Evolutionary conservation across 1,284 basidiomycete genomes (phyloP).

Genomic region (Cutaneotrichosporon dermatis): DNA sequence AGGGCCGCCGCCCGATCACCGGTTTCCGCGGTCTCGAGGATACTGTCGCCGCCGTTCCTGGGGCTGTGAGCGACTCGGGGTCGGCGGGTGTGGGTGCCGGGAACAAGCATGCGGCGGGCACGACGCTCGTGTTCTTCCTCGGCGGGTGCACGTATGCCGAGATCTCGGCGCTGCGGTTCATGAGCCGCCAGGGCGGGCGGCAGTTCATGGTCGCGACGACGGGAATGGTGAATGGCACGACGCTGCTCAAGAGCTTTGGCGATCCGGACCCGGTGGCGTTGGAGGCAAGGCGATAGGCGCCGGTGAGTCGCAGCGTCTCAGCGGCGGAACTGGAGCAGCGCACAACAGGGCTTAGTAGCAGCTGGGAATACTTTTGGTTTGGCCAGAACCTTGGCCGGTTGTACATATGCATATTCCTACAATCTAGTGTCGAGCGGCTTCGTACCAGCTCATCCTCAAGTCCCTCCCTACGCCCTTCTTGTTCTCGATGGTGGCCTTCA

Average conservation of each 20-base stretch:
- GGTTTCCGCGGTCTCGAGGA: conserved; percentile 99
- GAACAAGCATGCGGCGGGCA: conserved; percentile 45
- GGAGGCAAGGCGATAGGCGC: not conserved
- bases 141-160: conserved; percentile 98
- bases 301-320: too few species aligned
- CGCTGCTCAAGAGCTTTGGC: conserved; percentile 27
- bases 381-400: not conserved
- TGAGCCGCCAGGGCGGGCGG: conserved; percentile 71
- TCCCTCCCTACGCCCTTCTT: too few species aligned
- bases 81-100: not conserved
- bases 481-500: too few species aligned
- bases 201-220: conserved; percentile 84
- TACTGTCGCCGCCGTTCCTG: conserved; percentile 70
- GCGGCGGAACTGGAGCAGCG: too few species aligned
- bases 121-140: conserved; percentile 94
- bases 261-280: conserved; percentile 15
- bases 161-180: conserved; percentile 89
- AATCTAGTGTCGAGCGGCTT: too few species aligned
- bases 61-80: conserved; percentile 75
- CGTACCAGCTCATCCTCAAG: too few species aligned
- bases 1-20: conserved; percentile 59
- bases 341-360: too few species aligned
- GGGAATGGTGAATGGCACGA: conserved; percentile 69
- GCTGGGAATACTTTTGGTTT: not conserved
- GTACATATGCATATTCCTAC: conserved; percentile 7